These are phyloP conservation scores for Myxozyma vanderwaltii DNA, from an alignment of 805 yeast genomes.

Conservation along the genomic window DNA sequence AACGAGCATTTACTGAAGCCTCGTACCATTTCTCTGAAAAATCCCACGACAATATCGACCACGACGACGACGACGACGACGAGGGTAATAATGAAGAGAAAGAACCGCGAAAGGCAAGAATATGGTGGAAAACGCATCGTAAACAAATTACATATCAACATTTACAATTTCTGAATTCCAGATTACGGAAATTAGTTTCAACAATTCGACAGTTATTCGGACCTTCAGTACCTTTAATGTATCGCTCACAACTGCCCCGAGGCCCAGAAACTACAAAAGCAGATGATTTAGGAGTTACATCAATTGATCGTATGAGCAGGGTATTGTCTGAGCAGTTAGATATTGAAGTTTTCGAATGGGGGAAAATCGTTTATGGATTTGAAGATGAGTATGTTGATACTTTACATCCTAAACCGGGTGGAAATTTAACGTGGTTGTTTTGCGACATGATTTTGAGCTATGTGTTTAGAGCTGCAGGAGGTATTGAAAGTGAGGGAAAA, in stretches of 20 bases:
- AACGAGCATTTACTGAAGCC: slow-evolving; percentile 19
- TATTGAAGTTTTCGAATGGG: slow-evolving; percentile 31
- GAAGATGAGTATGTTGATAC: slow-evolving; percentile 11
- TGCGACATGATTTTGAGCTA: slow-evolving; percentile 24
- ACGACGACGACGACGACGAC: too few relatives aligned
- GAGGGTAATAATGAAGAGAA: not conserved
- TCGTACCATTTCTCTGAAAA: not conserved
- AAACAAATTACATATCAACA: slow-evolving; percentile 18
- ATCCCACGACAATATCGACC: too few relatives aligned
- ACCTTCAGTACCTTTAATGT: slow-evolving; percentile 20
- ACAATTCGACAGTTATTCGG: slow-evolving; percentile 18
- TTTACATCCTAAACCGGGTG: slow-evolving; percentile 6
- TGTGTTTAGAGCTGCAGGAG: slow-evolving; percentile 24
- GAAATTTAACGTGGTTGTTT: slow-evolving; percentile 16
- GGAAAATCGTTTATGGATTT: slow-evolving; percentile 15
- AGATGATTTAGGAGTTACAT: slow-evolving; percentile 17
- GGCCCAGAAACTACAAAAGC: not conserved
- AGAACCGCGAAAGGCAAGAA: not conserved
- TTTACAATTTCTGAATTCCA: slow-evolving; percentile 16
- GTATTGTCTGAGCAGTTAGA: slow-evolving; percentile 10
- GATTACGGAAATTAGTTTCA: slow-evolving; percentile 16
- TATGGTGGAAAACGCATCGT: slow-evolving; percentile 2
- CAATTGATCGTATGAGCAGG: slow-evolving; percentile 24
- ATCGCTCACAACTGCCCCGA: slow-evolving; percentile 22
- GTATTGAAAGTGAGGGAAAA: slow-evolving; percentile 15